Evolutionary conservation across 257 asterid species (phyloP).

Genomic region (Mitragyna speciosa): DNA sequence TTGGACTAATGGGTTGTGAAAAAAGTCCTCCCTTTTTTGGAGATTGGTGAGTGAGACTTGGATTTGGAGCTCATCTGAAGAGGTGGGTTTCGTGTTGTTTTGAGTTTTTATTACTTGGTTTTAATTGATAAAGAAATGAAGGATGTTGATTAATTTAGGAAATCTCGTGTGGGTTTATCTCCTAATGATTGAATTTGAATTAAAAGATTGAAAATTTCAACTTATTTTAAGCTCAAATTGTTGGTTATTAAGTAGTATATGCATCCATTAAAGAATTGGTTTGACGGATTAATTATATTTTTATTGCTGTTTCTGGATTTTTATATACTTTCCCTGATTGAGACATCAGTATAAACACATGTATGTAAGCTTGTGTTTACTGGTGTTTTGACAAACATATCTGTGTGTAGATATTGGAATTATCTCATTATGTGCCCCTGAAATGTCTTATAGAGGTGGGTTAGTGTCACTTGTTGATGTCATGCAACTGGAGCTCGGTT

Average conservation of each 20-base stretch:
- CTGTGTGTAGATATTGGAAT: not conserved
- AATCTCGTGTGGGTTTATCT: slow-evolving; percentile 52
- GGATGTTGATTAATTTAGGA: slow-evolving; percentile 42
- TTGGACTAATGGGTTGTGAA: slow-evolving; percentile 3
- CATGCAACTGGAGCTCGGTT: slow-evolving; percentile 21
- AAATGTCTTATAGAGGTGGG: slow-evolving; percentile 25
- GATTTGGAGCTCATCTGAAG: slow-evolving; percentile 23
- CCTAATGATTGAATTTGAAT: slow-evolving; percentile 62
- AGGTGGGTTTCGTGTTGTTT: slow-evolving; percentile 41
- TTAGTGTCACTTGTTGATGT: slow-evolving; percentile 17
- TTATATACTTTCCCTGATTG: slow-evolving; percentile 35
- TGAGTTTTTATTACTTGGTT: slow-evolving; percentile 9
- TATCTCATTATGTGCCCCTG: slow-evolving; percentile 17
- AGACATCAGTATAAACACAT: slow-evolving; percentile 39
- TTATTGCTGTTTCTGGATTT: slow-evolving; percentile 36
- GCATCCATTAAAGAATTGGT: slow-evolving; percentile 42
- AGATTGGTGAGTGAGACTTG: slow-evolving; percentile 13
- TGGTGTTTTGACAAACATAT: not conserved
- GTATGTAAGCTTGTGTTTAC: not conserved
- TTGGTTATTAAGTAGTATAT: slow-evolving; percentile 28
- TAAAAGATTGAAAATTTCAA: slow-evolving; percentile 35
- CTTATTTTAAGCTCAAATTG: slow-evolving; percentile 51
- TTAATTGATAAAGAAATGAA: slow-evolving; percentile 30
- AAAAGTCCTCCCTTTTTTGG: not conserved
- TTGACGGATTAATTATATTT: slow-evolving; percentile 45